A percentile compares a stretch with the other conserved stretches of the same genome.
phyloP scores from a whole-genome alignment of 2,329 filamentous ascomycete genomes.

The Curvularia spicifera region DNA sequence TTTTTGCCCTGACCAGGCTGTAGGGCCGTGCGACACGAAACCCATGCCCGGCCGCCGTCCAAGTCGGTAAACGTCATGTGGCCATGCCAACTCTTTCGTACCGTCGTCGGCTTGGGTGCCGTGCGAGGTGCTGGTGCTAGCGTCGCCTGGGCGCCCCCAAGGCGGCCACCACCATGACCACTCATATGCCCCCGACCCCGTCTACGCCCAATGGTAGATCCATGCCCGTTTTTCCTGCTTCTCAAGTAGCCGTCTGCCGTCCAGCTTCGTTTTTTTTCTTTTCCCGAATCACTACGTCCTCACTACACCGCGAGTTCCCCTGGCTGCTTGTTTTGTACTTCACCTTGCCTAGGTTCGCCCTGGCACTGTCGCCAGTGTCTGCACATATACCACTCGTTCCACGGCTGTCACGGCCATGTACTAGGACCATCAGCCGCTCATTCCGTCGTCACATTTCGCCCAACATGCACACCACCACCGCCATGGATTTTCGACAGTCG shows the following conservation, averaged over 20 bases:
- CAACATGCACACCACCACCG: constrained; percentile 10
- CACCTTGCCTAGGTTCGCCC: neutral
- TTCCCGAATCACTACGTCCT: neutral
- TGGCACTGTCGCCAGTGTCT: neutral
- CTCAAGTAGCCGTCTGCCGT: constrained; percentile 19
- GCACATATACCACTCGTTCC: constrained; percentile 21
- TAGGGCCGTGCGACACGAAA: constrained; percentile 37
- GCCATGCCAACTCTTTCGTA: constrained; percentile 22
- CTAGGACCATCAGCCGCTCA: constrained; percentile 24
- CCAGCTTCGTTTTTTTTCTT: constrained; percentile 13
- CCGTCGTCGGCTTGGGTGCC: constrained; percentile 26
- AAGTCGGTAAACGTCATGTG: constrained; percentile 47
- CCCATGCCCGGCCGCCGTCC: constrained; percentile 24
- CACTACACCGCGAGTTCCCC: neutral
- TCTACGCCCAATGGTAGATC: constrained; percentile 31
- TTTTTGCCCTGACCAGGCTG: constrained; percentile 12
- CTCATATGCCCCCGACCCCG: constrained; percentile 33
- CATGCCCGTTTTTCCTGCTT: constrained; percentile 29
- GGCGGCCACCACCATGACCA: constrained; percentile 35
- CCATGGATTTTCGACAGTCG: constrained; percentile 40
- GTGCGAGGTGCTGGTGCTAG: constrained; percentile 35
- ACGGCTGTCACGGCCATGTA: constrained; percentile 33
- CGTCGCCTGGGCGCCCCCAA: constrained; percentile 20
- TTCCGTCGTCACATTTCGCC: constrained; percentile 17
- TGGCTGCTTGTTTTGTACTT: constrained; percentile 2